phyloP scores from a whole-genome alignment of 768 basidiomycete genomes.

The Xerocomellus chrysenteron region DNA sequence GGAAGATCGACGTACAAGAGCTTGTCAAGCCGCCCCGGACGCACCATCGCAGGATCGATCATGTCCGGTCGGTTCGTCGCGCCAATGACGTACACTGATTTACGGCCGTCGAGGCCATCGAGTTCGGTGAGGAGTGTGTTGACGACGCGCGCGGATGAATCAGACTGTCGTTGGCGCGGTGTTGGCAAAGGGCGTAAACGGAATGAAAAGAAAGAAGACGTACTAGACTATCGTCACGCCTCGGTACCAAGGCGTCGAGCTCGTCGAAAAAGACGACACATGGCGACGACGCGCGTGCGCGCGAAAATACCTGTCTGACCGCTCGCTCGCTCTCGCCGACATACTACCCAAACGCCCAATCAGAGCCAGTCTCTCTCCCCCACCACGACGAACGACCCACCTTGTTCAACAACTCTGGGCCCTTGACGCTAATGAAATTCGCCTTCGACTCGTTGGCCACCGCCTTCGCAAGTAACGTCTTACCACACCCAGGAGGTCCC shows the following conservation, averaged over 20 bases:
- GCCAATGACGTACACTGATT: constrained; percentile 88
- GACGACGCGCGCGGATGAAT: constrained; percentile 90
- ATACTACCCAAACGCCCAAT: constrained; percentile 53
- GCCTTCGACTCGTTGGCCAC: constrained; percentile 95
- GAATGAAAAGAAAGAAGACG: constrained; percentile 32
- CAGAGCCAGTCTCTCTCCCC: neutral
- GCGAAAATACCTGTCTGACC: constrained; percentile 90
- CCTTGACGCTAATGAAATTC: constrained; percentile 98
- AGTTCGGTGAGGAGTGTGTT: constrained; percentile 91
- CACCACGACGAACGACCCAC: constrained; percentile 39
- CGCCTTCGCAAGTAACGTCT: constrained; percentile 96
- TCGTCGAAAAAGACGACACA: constrained; percentile 97
- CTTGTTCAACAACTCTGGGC: constrained; percentile 96
- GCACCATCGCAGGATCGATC: constrained; percentile 97
- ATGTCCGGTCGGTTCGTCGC: constrained; percentile 96
- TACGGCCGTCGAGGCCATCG: constrained; percentile 85
- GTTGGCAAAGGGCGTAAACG: neutral
- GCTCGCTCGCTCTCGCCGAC: constrained; percentile 97
- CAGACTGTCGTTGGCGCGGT: constrained; percentile 47
- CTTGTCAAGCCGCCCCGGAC: constrained; percentile 94
- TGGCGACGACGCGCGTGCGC: constrained; percentile 90
- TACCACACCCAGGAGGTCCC: constrained; percentile 99
- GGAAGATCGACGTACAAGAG: constrained; percentile 92
- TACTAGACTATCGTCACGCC: constrained; percentile 87
- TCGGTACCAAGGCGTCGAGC: constrained; percentile 86